These are phyloP conservation scores for Cladosporium cucumerinum DNA, from an alignment of 2,329 filamentous ascomycete species.

Conservation along the genomic window DNA sequence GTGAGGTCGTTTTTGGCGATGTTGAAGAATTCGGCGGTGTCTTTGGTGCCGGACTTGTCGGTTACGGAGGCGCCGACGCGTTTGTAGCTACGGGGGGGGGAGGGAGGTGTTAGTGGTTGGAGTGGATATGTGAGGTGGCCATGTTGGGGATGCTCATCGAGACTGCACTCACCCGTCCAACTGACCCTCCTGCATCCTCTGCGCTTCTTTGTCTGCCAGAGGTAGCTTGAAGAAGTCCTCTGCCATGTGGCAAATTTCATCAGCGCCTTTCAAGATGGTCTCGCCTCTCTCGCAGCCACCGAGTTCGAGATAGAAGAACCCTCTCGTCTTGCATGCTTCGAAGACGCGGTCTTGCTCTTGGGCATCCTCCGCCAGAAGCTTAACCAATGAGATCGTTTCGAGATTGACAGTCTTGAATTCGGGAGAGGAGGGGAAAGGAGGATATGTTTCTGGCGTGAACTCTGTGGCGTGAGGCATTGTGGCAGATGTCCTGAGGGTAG, in stretches of 20 bases:
- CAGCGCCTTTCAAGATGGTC: slow-evolving; percentile 27
- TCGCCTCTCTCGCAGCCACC: slow-evolving; percentile 28
- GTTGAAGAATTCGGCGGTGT: slow-evolving; percentile 58
- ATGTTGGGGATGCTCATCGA: background rate
- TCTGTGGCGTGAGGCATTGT: slow-evolving; percentile 34
- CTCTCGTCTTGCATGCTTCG: slow-evolving; percentile 45
- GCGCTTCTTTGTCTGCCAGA: slow-evolving; percentile 42
- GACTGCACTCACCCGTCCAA: slow-evolving; percentile 14
- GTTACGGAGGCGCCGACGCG: slow-evolving; percentile 45
- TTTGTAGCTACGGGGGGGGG: slow-evolving; percentile 28
- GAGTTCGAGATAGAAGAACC: slow-evolving; percentile 57
- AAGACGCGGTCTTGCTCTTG: slow-evolving; percentile 39
- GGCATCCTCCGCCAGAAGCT: slow-evolving; percentile 36
- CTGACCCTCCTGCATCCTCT: slow-evolving; percentile 14
- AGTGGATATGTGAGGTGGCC: background rate
- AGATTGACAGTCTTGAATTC: slow-evolving; percentile 29
- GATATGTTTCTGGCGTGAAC: slow-evolving; percentile 35
- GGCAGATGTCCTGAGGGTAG: background rate
- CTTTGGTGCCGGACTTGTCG: slow-evolving; percentile 48
- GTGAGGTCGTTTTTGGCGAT: slow-evolving; percentile 54
- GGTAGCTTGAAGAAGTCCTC: slow-evolving; percentile 48
- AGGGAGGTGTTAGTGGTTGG: background rate
- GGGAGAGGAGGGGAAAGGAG: slow-evolving; percentile 39
- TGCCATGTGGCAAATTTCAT: slow-evolving; percentile 36
- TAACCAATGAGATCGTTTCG: slow-evolving; percentile 39